Conservation (phyloP, 2,329 filamentous ascomycete genomes). For the Pseudogymnoascus sp. region DNA sequence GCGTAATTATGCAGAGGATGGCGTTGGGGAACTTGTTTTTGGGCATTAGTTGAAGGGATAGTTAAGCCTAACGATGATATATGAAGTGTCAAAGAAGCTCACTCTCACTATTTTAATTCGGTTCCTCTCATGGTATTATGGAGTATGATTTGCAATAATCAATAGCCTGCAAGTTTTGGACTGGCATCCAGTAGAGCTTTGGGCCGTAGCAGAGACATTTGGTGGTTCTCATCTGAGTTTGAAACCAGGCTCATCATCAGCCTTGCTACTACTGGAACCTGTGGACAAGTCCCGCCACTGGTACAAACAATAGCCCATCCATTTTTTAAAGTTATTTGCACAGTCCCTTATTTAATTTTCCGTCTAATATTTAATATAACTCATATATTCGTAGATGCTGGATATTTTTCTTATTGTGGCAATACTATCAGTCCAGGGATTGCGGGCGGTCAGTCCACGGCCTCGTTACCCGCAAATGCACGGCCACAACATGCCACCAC, state of each 20-base stretch:
- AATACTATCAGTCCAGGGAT: neutral
- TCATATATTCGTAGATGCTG: neutral
- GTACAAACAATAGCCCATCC: neutral
- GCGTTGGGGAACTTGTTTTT: conserved; percentile 13
- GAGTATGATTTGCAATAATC: neutral
- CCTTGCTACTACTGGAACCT: neutral
- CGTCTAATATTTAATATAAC: neutral
- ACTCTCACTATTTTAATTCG: neutral
- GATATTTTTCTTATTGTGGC: neutral
- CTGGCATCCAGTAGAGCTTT: neutral
- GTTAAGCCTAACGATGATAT: neutral
- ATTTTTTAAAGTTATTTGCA: neutral
- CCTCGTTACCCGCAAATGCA: neutral
- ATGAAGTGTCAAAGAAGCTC: conserved; percentile 5
- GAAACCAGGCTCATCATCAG: neutral
- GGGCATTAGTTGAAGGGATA: neutral
- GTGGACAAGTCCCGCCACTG: neutral
- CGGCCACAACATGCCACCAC: neutral
- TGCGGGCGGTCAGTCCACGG: neutral
- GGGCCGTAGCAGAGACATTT: neutral
- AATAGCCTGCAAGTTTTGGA: neutral
- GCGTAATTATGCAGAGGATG: conserved; percentile 12
- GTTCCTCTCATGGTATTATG: no score
- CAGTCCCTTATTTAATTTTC: neutral
- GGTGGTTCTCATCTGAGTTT: neutral